Percentiles rank a stretch among this genome's conserved stretches.
Conservation (phyloP, 805 yeast genomes). For the Komagataella kurtzmanii region DNA sequence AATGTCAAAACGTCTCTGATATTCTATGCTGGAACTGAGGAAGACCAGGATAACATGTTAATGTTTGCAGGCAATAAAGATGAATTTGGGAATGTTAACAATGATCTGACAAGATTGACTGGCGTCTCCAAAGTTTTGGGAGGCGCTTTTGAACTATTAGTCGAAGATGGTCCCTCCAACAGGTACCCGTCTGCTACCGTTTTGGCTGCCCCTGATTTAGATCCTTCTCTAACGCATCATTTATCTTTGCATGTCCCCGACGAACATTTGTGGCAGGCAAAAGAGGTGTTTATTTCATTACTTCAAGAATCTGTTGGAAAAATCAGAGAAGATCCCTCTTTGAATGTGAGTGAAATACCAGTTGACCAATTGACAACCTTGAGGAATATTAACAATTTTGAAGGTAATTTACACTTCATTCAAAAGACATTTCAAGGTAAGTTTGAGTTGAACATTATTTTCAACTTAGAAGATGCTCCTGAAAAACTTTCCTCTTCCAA, state of each 20-base stretch:
- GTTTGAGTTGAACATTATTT: slow-evolving; percentile 64
- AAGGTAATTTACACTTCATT: slow-evolving; percentile 67
- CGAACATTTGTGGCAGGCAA: slow-evolving; percentile 64
- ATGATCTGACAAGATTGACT: slow-evolving; percentile 21
- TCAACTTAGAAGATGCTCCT: slow-evolving; percentile 29
- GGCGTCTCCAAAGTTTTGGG: slow-evolving; percentile 60
- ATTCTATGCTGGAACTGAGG: slow-evolving; percentile 67
- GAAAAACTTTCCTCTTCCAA: slow-evolving; percentile 24
- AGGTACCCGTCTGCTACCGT: slow-evolving; percentile 21
- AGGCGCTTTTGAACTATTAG: slow-evolving; percentile 38
- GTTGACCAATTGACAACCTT: slow-evolving; percentile 38
- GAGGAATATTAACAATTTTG: slow-evolving; percentile 43
- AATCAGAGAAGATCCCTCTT: slow-evolving; percentile 13
- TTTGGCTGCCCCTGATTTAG: slow-evolving; percentile 25
- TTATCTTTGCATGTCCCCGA: slow-evolving; percentile 58
- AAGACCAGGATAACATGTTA: slow-evolving; percentile 30
- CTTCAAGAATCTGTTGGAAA: slow-evolving; percentile 54
- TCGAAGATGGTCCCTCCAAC: slow-evolving; percentile 44
- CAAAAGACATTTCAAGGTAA: slow-evolving; percentile 66
- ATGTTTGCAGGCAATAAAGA: slow-evolving; percentile 21
- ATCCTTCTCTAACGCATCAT: slow-evolving; percentile 53
- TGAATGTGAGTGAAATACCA: slow-evolving; percentile 19
- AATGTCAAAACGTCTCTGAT: slow-evolving; percentile 48
- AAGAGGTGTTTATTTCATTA: slow-evolving; percentile 58
- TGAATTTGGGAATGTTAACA: slow-evolving; percentile 17